Base-by-base conservation (phyloP, 2,329 filamentous ascomycete genomes). In the Fusarium sp. region DNA sequence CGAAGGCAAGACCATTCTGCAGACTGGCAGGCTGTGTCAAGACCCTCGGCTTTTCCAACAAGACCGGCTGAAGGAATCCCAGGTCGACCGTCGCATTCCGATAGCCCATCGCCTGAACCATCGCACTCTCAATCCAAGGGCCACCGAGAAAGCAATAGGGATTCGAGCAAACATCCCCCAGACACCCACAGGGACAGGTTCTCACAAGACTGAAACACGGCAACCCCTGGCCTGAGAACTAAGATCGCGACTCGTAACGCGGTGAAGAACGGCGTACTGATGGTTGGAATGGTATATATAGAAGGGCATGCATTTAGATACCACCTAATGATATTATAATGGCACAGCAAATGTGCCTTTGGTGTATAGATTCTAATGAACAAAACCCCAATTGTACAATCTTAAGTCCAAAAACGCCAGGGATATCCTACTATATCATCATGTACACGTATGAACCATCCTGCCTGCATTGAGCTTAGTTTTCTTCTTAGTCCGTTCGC, bases 401-500 rank as follows among this genome's bases (percentile, higher is more conserved):
- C 58, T 60, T 29, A 55, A 56, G 39, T 48, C 58, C 48, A 66
- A 56, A 65, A 74, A 73, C 67, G 70, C 67, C 70, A 67, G 46
- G 58, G 42, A 70, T 69, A 69, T 74, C 57, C 63, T 73, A 49
- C 58, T 68, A 41, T 38, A 62, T 69, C 45, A 69, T 76, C 68
- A 63, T 66, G 39, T 69, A 72, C 55, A 64, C 57, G 56, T 70
- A 48, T 74, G 39, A 69, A 38, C 55, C 59, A 56, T 49, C 41
- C 33, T 29, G n/a, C 54, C 55, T 49, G 52, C 31, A 66, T 42
- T 27, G 56, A 52, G n/a, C 54, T 44, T 61, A 42, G 74, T 80
- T 55, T 41, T 63, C 44, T 74, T 81, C 54, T 83, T 81, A 69
- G 77, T 45, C 48, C 54, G 46, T 63, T 49, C 48, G 35, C 10